Conservation (phyloP, 164 flowering plant genomes). For the Hamamelis virginiana region DNA sequence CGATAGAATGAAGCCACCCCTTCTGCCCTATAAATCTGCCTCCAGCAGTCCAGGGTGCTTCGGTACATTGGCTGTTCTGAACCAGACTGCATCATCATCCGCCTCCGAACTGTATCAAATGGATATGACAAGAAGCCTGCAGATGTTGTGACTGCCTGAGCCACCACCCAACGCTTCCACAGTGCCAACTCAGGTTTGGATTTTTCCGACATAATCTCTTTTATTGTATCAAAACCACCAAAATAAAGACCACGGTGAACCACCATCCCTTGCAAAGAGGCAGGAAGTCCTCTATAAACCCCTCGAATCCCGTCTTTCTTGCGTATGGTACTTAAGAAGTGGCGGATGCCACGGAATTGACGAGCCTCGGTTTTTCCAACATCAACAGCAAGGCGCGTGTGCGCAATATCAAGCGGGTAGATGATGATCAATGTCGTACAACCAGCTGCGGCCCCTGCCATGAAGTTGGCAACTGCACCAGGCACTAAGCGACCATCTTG, state of each 20-base stretch:
- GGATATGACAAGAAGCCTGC: constrained; percentile 93
- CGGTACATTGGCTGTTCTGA: constrained; percentile 59
- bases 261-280: constrained; percentile 92
- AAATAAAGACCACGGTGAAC: constrained; percentile 92
- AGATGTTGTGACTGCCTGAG: constrained; percentile 91
- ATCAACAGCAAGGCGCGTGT: constrained; percentile 96
- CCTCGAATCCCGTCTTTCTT: constrained; percentile 79
- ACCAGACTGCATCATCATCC: constrained; percentile 99
- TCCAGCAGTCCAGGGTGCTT: constrained; percentile 92
- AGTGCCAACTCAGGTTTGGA: constrained; percentile 50
- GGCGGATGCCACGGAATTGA: constrained; percentile 78
- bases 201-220: constrained; percentile 62
- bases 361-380: constrained; percentile 68
- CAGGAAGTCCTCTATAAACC: constrained; percentile 88
- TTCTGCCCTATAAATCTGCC: constrained; percentile 65
- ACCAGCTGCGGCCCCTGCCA: constrained; percentile 94
- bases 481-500: constrained; percentile 36
- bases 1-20: constrained; percentile 82
- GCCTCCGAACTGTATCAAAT: constrained; percentile 85
- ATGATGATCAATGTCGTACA: constrained; percentile 83
- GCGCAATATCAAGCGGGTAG: constrained; percentile 97
- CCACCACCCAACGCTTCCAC: constrained; percentile 90
- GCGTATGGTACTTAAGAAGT: constrained; percentile 69
- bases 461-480: constrained; percentile 70
- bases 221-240: constrained; percentile 94